Percentiles rank a stretch among this genome's conserved stretches.
These are phyloP conservation scores for Rhypophila decipiens DNA, from an alignment of 495 filamentous ascomycete species.

Conservation along the genomic window DNA sequence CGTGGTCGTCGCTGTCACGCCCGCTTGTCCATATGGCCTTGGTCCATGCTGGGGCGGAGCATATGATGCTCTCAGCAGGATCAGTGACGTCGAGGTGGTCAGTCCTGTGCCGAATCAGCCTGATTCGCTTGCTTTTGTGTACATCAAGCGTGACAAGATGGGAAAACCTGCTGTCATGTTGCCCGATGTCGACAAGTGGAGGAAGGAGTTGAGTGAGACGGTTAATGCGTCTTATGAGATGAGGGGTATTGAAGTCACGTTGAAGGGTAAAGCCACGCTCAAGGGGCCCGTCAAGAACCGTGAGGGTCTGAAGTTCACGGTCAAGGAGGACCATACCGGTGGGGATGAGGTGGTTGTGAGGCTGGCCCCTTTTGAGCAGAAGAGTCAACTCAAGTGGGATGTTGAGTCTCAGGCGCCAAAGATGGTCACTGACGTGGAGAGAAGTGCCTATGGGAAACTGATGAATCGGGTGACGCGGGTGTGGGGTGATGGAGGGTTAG, in stretches of 20 bases:
- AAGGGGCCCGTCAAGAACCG: not conserved
- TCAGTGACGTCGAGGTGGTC: slow-evolving; percentile 4
- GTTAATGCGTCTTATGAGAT: slow-evolving; percentile 5
- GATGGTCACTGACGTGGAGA: not conserved
- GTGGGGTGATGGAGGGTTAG: not conserved
- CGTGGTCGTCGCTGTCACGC: slow-evolving; percentile 4
- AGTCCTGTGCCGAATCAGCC: slow-evolving; percentile 1
- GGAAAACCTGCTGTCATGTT: not conserved
- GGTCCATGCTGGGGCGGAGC: slow-evolving; percentile 9
- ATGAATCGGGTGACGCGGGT: not conserved
- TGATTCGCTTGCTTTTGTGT: slow-evolving; percentile 6
- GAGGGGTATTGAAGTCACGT: slow-evolving; percentile 1
- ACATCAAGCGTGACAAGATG: not conserved
- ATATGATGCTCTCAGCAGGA: slow-evolving; percentile 1
- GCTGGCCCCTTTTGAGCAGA: not conserved
- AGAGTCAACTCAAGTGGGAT: slow-evolving; percentile 7
- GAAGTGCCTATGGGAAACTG: not conserved
- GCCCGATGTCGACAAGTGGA: slow-evolving; percentile 2
- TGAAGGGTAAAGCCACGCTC: too few relatives aligned
- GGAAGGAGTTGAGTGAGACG: not conserved
- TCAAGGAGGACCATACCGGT: not conserved
- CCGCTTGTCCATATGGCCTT: slow-evolving; percentile 6
- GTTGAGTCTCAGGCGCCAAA: not conserved
- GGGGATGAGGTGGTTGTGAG: not conserved
- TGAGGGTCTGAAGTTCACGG: not conserved